These are phyloP conservation scores for Colletotrichum phormii DNA, from an alignment of 2,329 filamentous ascomycete genomes.

Conservation along the genomic window DNA sequence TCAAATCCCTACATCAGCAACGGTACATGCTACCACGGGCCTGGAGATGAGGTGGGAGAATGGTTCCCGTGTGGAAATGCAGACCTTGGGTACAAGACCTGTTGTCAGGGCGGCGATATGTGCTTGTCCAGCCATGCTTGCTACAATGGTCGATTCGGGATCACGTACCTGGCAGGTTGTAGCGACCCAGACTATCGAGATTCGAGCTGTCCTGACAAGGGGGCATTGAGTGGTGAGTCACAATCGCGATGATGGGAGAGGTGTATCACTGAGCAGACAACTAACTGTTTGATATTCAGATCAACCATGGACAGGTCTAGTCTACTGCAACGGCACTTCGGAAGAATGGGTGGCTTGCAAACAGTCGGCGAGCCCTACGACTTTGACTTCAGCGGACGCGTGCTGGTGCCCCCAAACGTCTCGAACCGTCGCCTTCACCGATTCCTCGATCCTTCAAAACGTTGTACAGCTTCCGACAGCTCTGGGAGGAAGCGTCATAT, in stretches of 20 bases:
- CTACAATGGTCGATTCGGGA: slow-evolving; percentile 41
- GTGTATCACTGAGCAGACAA: neutral
- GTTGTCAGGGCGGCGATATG: slow-evolving; percentile 47
- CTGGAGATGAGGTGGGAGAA: slow-evolving; percentile 24
- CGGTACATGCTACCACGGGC: slow-evolving; percentile 46
- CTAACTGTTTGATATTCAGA: neutral
- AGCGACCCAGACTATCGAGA: slow-evolving; percentile 47
- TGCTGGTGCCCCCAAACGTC: slow-evolving; percentile 46
- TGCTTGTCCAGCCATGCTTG: slow-evolving; percentile 45
- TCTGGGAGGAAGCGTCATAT: slow-evolving; percentile 42
- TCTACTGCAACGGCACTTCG: slow-evolving; percentile 48
- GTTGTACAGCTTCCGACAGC: slow-evolving; percentile 43
- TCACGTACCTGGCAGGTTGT: slow-evolving; percentile 52
- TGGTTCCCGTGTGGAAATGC: slow-evolving; percentile 50
- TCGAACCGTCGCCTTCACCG: slow-evolving; percentile 42
- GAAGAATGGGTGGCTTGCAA: slow-evolving; percentile 47
- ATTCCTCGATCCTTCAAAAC: slow-evolving; percentile 40
- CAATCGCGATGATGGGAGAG: neutral
- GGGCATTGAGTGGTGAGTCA: slow-evolving; percentile 28
- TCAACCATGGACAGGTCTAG: slow-evolving; percentile 48
- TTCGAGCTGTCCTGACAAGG: slow-evolving; percentile 49
- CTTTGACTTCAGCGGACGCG: slow-evolving; percentile 40
- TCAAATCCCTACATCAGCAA: slow-evolving; percentile 45
- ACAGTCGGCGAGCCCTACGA: slow-evolving; percentile 39
- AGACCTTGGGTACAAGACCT: slow-evolving; percentile 44